Conservation (phyloP, 768 basidiomycete genomes). For the Cystofilobasidium bisporidii region DNA sequence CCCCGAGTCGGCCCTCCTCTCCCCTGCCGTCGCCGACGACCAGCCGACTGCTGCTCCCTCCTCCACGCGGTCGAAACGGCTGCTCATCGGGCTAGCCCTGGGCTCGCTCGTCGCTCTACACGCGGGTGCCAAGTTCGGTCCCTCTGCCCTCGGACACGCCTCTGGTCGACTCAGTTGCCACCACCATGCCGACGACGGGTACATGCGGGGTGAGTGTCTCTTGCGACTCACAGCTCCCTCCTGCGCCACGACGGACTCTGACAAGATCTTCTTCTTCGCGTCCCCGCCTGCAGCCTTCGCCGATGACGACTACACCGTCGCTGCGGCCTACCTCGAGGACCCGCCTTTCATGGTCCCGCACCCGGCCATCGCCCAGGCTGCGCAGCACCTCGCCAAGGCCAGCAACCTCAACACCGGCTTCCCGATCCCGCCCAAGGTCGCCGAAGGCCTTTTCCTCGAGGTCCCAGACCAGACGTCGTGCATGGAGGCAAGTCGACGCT, state of each 20-base stretch:
- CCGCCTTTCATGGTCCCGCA: constrained; percentile 10
- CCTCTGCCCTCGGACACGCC: neutral
- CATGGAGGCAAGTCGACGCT: constrained; percentile 11
- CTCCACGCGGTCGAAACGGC: neutral
- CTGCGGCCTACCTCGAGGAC: constrained; percentile 1
- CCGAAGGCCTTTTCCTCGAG: constrained; percentile 20
- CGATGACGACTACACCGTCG: constrained; percentile 17
- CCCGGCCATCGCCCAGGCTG: constrained; percentile 15
- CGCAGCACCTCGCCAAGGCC: neutral
- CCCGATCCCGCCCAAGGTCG: constrained; percentile 25
- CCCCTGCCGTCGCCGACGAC: neutral
- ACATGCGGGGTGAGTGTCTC: neutral
- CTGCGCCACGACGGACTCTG: too few species aligned
- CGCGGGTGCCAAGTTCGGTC: neutral
- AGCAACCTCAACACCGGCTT: neutral
- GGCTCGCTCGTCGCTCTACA: neutral
- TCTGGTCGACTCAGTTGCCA: neutral
- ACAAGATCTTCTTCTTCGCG: neutral
- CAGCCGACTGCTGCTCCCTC: neutral
- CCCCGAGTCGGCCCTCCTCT: neutral
- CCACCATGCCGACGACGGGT: neutral
- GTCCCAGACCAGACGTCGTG: constrained; percentile 15
- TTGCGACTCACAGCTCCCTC: too few species aligned
- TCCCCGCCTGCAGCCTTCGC: constrained; percentile 9
- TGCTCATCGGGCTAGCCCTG: neutral